Base-by-base conservation (phyloP, 2,329 filamentous ascomycete genomes). In the Furcasterigmium sp. region DNA sequence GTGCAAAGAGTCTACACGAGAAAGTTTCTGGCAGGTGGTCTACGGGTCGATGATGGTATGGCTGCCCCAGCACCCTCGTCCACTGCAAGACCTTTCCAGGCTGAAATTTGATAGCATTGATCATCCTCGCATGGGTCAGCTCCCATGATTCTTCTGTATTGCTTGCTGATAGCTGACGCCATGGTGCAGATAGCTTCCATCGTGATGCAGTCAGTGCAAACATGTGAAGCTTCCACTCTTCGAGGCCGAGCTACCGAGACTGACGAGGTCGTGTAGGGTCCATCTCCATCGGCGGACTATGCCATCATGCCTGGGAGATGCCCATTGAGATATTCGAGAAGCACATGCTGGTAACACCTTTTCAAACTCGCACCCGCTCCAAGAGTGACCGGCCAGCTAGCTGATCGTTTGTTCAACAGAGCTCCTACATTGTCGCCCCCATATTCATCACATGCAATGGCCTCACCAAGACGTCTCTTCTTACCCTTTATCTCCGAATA, bases 391-490 rank as follows among this genome's bases (percentile, higher is more conserved):
- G 9, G 25, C 17, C 8, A 11, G 17, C 3, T 11, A 26, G 3
- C n/a, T n/a, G n/a, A n/a, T n/a, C n/a, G n/a, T n/a, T n/a, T n/a
- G 7, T 18, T 4, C 8, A 3, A n/a, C 14, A 57, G 55, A 49
- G 51, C 28, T 54, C 56, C 2, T 59, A 55, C 29, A 57, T 60
- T 19, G 51, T 51, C 5, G 47, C 51, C 0, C 52, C 52, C 3
- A 49, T 64, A 10, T 67, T 64, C 43, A 58, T 61, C 14, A 46
- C 54, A 6, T 57, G 58, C 35, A 59, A 60, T 11, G 58, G 57
- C 11, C 53, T 62, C n/a, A 61, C 58, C 4, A 67, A 66, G 30
- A 42, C 62, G 0, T 63, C 63, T 0, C 55, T 68, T 7, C 44
- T 65, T 8, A 52, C 61, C 0, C 62, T 65, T 10, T 67, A 65